phyloP scores from a whole-genome alignment of 257 asterid genomes.

The Mitragyna speciosa region DNA sequence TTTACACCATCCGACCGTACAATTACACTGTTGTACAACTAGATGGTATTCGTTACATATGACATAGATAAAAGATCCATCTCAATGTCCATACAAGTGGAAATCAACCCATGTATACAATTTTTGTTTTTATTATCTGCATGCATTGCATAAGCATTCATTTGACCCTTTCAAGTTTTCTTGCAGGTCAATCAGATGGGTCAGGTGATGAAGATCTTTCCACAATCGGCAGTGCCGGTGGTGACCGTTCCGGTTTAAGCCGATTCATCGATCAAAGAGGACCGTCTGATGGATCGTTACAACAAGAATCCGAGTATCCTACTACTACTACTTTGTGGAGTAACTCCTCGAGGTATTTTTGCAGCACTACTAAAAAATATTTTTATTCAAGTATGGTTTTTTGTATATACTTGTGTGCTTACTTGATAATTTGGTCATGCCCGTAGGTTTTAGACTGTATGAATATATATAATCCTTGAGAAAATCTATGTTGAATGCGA shows the following conservation, averaged over 20 bases:
- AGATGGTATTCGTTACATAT: not conserved
- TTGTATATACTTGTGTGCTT: too few relatives aligned
- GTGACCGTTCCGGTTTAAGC: constrained; percentile 38
- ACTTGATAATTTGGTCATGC: not conserved
- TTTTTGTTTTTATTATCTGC: constrained; percentile 3
- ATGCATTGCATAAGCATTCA: constrained; percentile 7
- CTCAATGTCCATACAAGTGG: not conserved
- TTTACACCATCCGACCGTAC: not conserved
- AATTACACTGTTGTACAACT: not conserved
- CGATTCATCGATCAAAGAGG: constrained; percentile 65
- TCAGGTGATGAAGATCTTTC: constrained; percentile 91
- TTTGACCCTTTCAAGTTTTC: constrained; percentile 8
- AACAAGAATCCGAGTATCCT: constrained; percentile 52
- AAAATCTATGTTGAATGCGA: not conserved
- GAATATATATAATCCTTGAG: not conserved
- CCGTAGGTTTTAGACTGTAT: not conserved
- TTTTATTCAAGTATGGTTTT: not conserved
- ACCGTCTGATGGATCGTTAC: constrained; percentile 50
- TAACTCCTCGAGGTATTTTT: constrained; percentile 73
- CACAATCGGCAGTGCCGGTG: constrained; percentile 52
- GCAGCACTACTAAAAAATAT: not conserved
- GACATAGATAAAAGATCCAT: not conserved
- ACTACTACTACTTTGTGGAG: constrained; percentile 69
- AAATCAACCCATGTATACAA: not conserved
- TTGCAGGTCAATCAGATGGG: constrained; percentile 86